Evolutionary conservation across 2,329 filamentous ascomycete species (phyloP).

Genomic region (Paraphoma chrysanthemicola): DNA sequence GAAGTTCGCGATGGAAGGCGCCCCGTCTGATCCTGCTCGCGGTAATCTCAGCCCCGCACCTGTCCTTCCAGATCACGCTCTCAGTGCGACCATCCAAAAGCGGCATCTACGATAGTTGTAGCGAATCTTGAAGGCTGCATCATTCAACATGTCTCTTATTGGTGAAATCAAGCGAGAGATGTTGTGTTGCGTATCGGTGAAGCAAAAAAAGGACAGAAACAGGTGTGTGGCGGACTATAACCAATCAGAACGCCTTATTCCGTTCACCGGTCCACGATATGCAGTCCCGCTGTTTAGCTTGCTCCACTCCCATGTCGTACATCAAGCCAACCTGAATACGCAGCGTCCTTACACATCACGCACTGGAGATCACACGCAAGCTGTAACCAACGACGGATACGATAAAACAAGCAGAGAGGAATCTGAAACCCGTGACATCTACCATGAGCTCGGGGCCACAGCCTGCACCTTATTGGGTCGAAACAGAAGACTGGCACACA

Average conservation of each 20-base stretch:
- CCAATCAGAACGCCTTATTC: background rate
- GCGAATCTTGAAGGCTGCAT: background rate
- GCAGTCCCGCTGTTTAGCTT: too few relatives aligned
- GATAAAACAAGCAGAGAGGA: too few relatives aligned
- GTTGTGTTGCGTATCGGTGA: background rate
- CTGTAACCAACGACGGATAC: too few relatives aligned
- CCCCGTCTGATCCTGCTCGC: background rate
- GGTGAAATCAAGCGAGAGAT: background rate
- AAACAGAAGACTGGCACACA: constrained; percentile 16
- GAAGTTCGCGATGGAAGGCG: background rate
- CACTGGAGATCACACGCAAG: background rate
- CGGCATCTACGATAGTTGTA: background rate
- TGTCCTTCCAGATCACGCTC: background rate
- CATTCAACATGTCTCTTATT: background rate
- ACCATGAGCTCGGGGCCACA: background rate
- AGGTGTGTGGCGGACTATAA: background rate
- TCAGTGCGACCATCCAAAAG: constrained; percentile 3
- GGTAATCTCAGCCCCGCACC: constrained; percentile 7
- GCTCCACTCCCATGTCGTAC: background rate
- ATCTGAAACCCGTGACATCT: background rate
- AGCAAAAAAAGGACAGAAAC: background rate
- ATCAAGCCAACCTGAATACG: background rate
- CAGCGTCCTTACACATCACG: background rate
- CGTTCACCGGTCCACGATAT: too few relatives aligned
- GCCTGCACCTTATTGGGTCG: constrained; percentile 8